Evolutionary conservation across 2,329 filamentous ascomycete genomes (phyloP).

Genomic region (Sporothrix curviconia): DNA sequence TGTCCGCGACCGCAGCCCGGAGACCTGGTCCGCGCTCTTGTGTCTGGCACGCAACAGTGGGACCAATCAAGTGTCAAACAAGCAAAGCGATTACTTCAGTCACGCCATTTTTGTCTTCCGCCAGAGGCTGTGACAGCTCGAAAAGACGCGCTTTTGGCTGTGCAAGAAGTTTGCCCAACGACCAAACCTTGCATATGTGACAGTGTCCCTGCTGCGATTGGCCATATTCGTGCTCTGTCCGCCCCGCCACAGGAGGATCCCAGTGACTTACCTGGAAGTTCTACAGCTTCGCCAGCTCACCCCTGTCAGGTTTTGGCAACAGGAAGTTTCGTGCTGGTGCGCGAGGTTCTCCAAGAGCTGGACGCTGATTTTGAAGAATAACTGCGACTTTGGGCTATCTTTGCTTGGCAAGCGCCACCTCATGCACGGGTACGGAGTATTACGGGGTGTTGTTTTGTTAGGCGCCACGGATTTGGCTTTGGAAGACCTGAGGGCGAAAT

Average conservation of each 20-base stretch:
- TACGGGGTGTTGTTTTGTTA: no score
- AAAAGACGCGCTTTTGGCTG: not conserved
- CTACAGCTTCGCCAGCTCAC: slow-evolving; percentile 17
- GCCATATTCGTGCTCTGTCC: slow-evolving; percentile 34
- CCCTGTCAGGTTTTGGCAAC: slow-evolving; percentile 40
- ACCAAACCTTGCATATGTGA: slow-evolving; percentile 34
- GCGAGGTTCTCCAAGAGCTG: slow-evolving; percentile 30
- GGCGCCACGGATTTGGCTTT: no score
- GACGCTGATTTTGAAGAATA: slow-evolving; percentile 11
- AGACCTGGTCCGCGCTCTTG: slow-evolving; percentile 45
- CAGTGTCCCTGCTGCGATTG: slow-evolving; percentile 51
- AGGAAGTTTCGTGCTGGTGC: slow-evolving; percentile 43
- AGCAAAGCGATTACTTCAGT: slow-evolving; percentile 20
- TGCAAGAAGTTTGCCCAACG: slow-evolving; percentile 4
- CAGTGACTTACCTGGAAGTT: not conserved
- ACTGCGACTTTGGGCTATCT: no score
- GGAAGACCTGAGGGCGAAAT: no score
- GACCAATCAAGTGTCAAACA: slow-evolving; percentile 31
- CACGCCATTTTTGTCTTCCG: slow-evolving; percentile 19
- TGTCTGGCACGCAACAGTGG: slow-evolving; percentile 28
- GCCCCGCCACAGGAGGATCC: not conserved
- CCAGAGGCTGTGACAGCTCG: not conserved
- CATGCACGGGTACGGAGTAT: no score
- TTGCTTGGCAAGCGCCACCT: no score
- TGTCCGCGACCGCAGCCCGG: slow-evolving; percentile 59